A percentile compares a stretch with the other conserved stretches of the same genome.
Conservation (phyloP, 495 filamentous ascomycete genomes). For the Daldinia concentrica region DNA sequence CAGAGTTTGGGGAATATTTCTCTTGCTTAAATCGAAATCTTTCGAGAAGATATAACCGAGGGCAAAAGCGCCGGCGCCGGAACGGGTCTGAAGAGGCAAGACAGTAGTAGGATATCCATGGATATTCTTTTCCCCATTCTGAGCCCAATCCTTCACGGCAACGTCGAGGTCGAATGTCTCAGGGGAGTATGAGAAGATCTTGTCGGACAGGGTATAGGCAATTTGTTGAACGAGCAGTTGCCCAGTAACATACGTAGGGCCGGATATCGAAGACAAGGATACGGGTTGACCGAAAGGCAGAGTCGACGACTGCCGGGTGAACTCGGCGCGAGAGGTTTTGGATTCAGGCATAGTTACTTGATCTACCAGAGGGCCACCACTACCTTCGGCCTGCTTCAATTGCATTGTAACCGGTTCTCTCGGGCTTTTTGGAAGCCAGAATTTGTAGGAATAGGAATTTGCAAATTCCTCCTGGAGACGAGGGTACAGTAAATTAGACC, state of each 20-base stretch:
- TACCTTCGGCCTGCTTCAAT: constrained; percentile 39
- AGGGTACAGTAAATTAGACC: constrained; percentile 36
- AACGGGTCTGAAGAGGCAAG: constrained; percentile 82
- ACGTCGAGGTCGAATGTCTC: constrained; percentile 89
- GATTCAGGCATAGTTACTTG: constrained; percentile 43
- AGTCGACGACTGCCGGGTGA: constrained; percentile 60
- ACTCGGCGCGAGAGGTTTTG: constrained; percentile 42
- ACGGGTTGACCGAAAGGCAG: constrained; percentile 70
- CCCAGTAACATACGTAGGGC: constrained; percentile 89
- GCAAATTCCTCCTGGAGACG: constrained; percentile 35
- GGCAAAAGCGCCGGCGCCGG: constrained; percentile 90
- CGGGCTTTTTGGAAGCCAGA: constrained; percentile 30
- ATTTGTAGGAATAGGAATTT: constrained; percentile 35
- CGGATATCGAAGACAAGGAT: constrained; percentile 73
- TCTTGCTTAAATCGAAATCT: constrained; percentile 91
- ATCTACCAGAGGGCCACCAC: constrained; percentile 32
- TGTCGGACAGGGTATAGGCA: constrained; percentile 90
- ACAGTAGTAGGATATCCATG: constrained; percentile 82
- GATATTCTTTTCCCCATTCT: constrained; percentile 72
- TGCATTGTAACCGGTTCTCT: constrained; percentile 34
- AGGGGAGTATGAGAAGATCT: constrained; percentile 95
- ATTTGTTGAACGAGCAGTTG: constrained; percentile 96
- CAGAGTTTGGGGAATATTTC: constrained; percentile 88
- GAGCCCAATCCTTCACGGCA: constrained; percentile 79
- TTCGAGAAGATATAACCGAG: constrained; percentile 97